Evolutionary conservation across 169 alveolate genomes (phyloP), one percentile per base, ranked within the genome.

Genomic region (Plasmodium berghei): DNA sequence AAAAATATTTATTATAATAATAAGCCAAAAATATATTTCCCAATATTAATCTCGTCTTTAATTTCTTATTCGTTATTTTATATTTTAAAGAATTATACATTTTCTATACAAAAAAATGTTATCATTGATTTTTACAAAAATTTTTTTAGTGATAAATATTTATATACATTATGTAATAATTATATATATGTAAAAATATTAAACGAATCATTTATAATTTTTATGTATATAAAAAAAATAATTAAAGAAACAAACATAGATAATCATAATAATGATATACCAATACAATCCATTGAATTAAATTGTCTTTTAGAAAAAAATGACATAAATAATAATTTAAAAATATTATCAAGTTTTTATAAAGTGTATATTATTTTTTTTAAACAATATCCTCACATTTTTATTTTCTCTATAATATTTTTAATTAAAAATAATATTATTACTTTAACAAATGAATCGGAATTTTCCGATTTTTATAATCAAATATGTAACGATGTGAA

Each of bases 21-120:
- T 63, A 56, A 73, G 9, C 80, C 91, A 1, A 86, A 86, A 66
- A 46, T 86, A 34, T 86, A 86, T 24, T 86, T 86, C 26, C 91
- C 91, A 24, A 12, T 86, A 8, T 54, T 86, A 6, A 71, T 71
- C 5, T 69, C 91, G 1, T 55, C 91, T 1, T 72, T 86, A 61
- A 86, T 70, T 56, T 86, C 90, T 2, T 72, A 83, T 67, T 83
- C 61, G 3, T 14, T 70, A 14, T 59, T 49, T 70, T 86, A 55
- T 34, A 9, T 80, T 40, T 14, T 70, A 34, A 40, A 22, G 1
- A 61, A 83, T 28, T 5, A 20, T 2, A 70, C 69, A n/a, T 42
- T 18, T 4, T 9, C 55, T 22, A 22, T 70, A 45, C 74, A 34
- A 28, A 5, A 54, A 34, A 10, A 20, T 9, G 12, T 73, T 14